Evolutionary conservation across 1,284 basidiomycete genomes (phyloP), one percentile per base, ranked within the genome.

Genomic region (Gymnopus androsaceus): DNA sequence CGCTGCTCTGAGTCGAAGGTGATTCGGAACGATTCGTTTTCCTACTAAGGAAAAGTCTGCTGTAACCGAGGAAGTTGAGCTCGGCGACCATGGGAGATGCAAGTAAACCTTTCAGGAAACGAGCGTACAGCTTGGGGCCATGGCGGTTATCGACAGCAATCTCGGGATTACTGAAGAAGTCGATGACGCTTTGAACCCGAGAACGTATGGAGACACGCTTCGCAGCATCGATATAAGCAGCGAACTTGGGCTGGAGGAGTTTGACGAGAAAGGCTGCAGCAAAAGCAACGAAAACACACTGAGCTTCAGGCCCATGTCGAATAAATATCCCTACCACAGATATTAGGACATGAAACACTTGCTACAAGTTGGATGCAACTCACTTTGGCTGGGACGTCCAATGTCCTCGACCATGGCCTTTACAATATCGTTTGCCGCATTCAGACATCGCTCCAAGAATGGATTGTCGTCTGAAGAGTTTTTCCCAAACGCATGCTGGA

Each of bases 251-350:
- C 69, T 88, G 86, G 14, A 92, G 73, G 14, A 91, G 75, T 85
- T 91, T 90, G 59, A 92, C 80, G 12, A 92, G 73, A 72, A 92
- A 92, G 1, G 89, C 85, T 17, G 87, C 85, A 4, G 91, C 91
- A 61, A 94, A 94, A 0, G 88, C 88, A n/a, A 89, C 81, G 63
- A 92, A 92, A 21, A 94, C 84, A 58, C 86, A 87, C 62, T 94
- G 90, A 1, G 88, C 85, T 66, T 93, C 90, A 1, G 91, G 89
- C 0, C 89, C 90, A 65, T 92, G 88, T 3, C 87, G 79, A 53
- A 90, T 76, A 62, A 82, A 85, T 30, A 79, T 73, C 57, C 79
- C 83, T 84, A 59, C 33, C 15, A n/a, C 8, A 14, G 56, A 34
- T 38, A 33, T 48, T 54, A 41, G 4, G 57, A 56, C 51, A 59